A percentile compares a stretch with the other conserved stretches of the same genome.
Conservation (phyloP, 805 yeast species). For the Candida ipomoeae region DNA sequence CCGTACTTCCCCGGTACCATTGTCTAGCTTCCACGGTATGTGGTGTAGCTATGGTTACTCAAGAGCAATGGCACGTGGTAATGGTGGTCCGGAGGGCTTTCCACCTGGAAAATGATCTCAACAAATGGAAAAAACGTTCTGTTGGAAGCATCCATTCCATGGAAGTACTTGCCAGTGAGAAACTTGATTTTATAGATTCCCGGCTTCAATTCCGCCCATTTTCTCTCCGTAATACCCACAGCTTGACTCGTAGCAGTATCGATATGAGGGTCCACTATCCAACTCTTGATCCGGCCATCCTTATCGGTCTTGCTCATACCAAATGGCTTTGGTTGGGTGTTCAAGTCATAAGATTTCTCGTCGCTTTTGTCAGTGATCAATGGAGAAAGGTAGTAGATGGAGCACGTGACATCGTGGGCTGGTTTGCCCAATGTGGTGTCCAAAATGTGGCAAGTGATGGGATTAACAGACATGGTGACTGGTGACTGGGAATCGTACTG, state of each 20-base stretch:
- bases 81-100: constrained; percentile 67
- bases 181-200: constrained; percentile 77
- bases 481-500: background rate
- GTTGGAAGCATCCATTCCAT: constrained; percentile 20
- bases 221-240: constrained; percentile 29
- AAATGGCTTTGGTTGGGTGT: constrained; percentile 38
- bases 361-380: constrained; percentile 19
- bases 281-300: constrained; percentile 75
- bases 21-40: constrained; percentile 74
- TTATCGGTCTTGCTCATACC: constrained; percentile 67
- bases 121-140: constrained; percentile 83
- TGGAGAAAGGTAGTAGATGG: constrained; percentile 42
- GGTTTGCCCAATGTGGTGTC: constrained; percentile 85
- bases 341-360: constrained; percentile 27
- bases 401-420: constrained; percentile 70
- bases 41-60: constrained; percentile 83
- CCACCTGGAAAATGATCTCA: constrained; percentile 70
- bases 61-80: constrained; percentile 86
- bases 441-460: constrained; percentile 84
- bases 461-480: constrained; percentile 33
- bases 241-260: constrained; percentile 8
- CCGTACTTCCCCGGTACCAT: no score
- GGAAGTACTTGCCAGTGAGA: constrained; percentile 66
- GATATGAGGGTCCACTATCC: constrained; percentile 50
- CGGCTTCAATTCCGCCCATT: constrained; percentile 47